These are phyloP conservation scores for Meredithiella fracta DNA, from an alignment of 2,329 filamentous ascomycete genomes.

Conservation along the genomic window DNA sequence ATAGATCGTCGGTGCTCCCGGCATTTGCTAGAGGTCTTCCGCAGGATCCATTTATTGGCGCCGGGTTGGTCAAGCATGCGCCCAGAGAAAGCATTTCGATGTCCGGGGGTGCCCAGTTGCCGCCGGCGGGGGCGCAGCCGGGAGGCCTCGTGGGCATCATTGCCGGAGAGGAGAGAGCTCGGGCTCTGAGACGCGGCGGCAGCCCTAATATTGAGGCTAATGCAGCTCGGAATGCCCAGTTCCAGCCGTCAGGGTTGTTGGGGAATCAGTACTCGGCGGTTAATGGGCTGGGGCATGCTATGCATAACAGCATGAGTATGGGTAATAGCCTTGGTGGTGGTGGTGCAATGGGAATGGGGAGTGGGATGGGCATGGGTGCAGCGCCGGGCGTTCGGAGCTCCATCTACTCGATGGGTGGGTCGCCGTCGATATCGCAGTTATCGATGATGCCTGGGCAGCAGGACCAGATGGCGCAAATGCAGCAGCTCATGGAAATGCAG, in stretches of 20 bases:
- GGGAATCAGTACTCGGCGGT: slow-evolving; percentile 32
- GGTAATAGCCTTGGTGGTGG: slow-evolving; percentile 19
- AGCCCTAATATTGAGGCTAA: slow-evolving; percentile 51
- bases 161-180: slow-evolving; percentile 64
- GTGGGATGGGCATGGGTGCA: background rate
- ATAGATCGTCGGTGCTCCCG: slow-evolving; percentile 39
- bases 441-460: slow-evolving; percentile 14
- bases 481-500: slow-evolving; percentile 44
- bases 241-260: slow-evolving; percentile 23
- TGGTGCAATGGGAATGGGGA: slow-evolving; percentile 5
- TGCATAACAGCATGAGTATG: slow-evolving; percentile 22
- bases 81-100: slow-evolving; percentile 62
- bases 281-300: slow-evolving; percentile 23
- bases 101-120: slow-evolving; percentile 37
- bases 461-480: slow-evolving; percentile 25
- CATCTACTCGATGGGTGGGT: slow-evolving; percentile 15
- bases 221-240: slow-evolving; percentile 17
- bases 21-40: slow-evolving; percentile 71
- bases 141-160: slow-evolving; percentile 80
- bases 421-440: slow-evolving; percentile 19
- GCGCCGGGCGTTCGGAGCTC: background rate
- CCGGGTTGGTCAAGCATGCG: slow-evolving; percentile 54
- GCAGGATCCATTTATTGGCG: slow-evolving; percentile 70
- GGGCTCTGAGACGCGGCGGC: slow-evolving; percentile 54
- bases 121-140: slow-evolving; percentile 27